phyloP scores from a whole-genome alignment of 2,329 filamentous ascomycete species.

The Aurifilum marmelostoma region DNA sequence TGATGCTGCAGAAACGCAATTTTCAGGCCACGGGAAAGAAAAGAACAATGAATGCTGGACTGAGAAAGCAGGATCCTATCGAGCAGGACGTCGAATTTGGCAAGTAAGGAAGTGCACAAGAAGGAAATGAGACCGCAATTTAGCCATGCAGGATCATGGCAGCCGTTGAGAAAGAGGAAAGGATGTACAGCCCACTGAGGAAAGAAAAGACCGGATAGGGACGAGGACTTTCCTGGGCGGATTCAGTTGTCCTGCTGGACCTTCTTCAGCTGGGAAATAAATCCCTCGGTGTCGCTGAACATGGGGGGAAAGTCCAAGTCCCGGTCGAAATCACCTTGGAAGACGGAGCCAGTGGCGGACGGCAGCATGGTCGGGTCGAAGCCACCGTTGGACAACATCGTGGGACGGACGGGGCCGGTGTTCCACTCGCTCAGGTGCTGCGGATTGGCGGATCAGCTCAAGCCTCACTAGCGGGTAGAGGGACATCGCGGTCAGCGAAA shows the following conservation, averaged over 20 bases:
- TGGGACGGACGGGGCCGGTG: neutral
- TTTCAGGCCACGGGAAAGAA: neutral
- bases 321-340: neutral
- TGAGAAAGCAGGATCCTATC: neutral
- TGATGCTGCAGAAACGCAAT: neutral
- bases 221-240: neutral
- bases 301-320: neutral
- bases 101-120: neutral
- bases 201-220: neutral
- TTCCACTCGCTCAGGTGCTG: slow-evolving; percentile 12
- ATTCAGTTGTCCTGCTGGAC: neutral
- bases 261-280: neutral
- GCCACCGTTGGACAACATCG: neutral
- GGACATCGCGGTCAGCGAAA: neutral
- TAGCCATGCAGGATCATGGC: neutral
- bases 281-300: neutral
- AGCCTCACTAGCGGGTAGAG: neutral
- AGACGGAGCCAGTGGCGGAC: neutral
- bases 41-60: neutral
- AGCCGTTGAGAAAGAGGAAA: neutral
- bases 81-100: neutral
- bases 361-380: neutral
- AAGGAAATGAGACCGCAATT: neutral
- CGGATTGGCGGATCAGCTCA: neutral
- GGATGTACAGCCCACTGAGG: neutral